phyloP scores from a whole-genome alignment of 179 eudicot species.

The Silene noctiflora region DNA sequence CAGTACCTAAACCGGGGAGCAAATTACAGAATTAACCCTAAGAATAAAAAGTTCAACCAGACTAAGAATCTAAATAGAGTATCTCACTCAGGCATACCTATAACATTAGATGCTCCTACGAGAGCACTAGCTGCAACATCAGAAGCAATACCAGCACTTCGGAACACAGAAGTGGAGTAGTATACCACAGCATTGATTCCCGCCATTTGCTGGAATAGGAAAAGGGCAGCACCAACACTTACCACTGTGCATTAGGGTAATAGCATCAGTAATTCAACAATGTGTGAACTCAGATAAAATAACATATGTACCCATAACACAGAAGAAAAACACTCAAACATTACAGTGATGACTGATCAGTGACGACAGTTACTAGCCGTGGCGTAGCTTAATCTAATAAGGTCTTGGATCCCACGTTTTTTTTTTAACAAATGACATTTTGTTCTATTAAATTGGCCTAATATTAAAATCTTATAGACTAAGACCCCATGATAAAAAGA shows the following conservation, averaged over 20 bases:
- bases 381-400: no score
- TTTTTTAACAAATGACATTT: no score
- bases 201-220: constrained; percentile 94
- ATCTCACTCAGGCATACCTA: constrained; percentile 42
- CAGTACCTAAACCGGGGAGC: constrained; percentile 53
- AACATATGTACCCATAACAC: not conserved
- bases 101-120: constrained; percentile 90
- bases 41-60: not conserved
- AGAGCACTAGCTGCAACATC: constrained; percentile 99
- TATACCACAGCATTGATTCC: constrained; percentile 98
- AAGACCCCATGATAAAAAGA: no score
- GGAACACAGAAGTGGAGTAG: constrained; percentile 93
- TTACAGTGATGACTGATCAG: not conserved
- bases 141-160: constrained; percentile 88
- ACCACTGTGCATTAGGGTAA: constrained; percentile 60
- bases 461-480: no score
- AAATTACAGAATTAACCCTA: not conserved
- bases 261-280: not conserved
- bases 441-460: no score
- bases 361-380: not conserved
- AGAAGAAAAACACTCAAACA: no score
- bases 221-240: constrained; percentile 91
- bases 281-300: not conserved
- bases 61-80: not conserved
- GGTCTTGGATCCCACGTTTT: no score